Evolutionary conservation across 768 basidiomycete genomes (phyloP), one percentile per base, ranked within the genome.

Genomic region (Russula earlei): DNA sequence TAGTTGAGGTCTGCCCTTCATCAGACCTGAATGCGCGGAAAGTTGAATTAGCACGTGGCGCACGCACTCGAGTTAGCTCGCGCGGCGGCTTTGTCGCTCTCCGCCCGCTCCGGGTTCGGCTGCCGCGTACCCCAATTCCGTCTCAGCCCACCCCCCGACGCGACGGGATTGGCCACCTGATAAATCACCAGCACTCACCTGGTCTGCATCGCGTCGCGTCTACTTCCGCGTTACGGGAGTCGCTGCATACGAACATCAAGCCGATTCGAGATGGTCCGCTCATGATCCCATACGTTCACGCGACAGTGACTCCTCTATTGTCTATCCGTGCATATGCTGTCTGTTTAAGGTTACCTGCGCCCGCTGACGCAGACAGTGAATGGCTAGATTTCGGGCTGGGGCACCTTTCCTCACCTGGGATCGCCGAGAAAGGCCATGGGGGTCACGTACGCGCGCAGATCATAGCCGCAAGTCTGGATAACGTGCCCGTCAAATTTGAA

Each of bases 351-450:
- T 67, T 87, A 24, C 77, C 79, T 41, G 77, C 79, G 9, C 84
- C 84, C 19, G 68, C 74, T 14, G 75, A 82, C 33, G 64, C 72
- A n/a, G 79, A 79, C 53, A 77, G 79, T n/a, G 84, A 83, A 49
- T 85, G 80, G 81, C 71, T 90, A 19, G 86, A 88, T 66, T 88
- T 90, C 63, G 86, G 85, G 25, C 71, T 90, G 48, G 81, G 81
- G 2, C 71, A 77, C 51, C 68, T 68, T n/a, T 60, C 59, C 40
- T 52, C 61, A 27, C 63, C 64, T 24, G 37, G 65, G 48, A 57
- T 67, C 24, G 51, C 59, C 12, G 51, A 55, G 20, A 57, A 58
- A 46, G 56, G 62, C 34, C 62, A 64, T 44, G 55, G 38, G 34
- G 61, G 60, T 31, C 69, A 71, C 40, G 77, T 79, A 42, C 74